A percentile compares a stretch with the other conserved stretches of the same genome.
phyloP scores from a whole-genome alignment of 495 filamentous ascomycete species.

The Lasiosphaeris hirsuta region DNA sequence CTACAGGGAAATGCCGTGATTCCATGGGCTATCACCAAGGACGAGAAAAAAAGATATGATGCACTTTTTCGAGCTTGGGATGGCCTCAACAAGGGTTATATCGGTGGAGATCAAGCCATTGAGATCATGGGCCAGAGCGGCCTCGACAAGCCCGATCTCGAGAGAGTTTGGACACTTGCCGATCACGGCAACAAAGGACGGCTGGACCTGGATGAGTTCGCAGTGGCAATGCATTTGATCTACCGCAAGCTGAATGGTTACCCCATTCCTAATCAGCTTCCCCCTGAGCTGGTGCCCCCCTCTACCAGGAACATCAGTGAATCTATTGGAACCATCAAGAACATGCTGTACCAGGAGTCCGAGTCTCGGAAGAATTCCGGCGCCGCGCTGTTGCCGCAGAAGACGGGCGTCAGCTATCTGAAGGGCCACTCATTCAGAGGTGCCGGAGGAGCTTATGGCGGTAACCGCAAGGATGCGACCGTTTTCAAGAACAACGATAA shows the following conservation, averaged over 20 bases:
- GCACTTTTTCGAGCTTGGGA: constrained; percentile 96
- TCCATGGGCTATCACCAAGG: constrained; percentile 98
- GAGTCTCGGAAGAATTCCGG: constrained; percentile 78
- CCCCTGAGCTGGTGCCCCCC: constrained; percentile 90
- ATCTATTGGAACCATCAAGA: constrained; percentile 89
- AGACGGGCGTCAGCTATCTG: constrained; percentile 95
- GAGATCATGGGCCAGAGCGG: constrained; percentile 98
- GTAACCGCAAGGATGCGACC: constrained; percentile 83
- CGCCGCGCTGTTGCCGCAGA: constrained; percentile 84
- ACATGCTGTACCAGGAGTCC: constrained; percentile 85
- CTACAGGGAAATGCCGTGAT: constrained; percentile 91
- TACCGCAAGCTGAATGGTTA: constrained; percentile 96
- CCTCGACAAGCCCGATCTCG: constrained; percentile 80
- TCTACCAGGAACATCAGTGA: constrained; percentile 92
- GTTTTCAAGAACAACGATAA: constrained; percentile 96
- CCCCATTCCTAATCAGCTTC: constrained; percentile 84
- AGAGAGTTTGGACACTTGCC: constrained; percentile 91
- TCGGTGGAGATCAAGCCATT: constrained; percentile 89
- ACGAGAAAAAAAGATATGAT: constrained; percentile 97
- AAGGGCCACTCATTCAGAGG: constrained; percentile 90
- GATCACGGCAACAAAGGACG: constrained; percentile 91
- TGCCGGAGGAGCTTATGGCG: constrained; percentile 37
- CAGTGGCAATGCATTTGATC: constrained; percentile 98
- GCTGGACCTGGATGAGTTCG: constrained; percentile 96
- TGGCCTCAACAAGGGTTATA: constrained; percentile 88